Base-by-base conservation (phyloP, 2,329 filamentous ascomycete species). In the Paecilomyces dactylethromorphus region DNA sequence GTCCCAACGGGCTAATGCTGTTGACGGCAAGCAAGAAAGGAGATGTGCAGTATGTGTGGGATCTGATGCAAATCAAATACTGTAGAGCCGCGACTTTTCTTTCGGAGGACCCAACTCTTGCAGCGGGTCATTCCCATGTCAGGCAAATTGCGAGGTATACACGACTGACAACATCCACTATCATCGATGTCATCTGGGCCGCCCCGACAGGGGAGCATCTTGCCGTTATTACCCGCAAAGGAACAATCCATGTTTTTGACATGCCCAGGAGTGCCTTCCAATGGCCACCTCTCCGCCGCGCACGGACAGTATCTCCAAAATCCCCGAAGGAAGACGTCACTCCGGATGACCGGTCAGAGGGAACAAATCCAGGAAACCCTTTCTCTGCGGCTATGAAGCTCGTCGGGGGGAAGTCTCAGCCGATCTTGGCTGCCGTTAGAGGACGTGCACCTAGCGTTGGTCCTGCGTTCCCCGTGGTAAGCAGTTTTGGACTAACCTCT, bases 211-310 rank as follows among this genome's bases (percentile, higher is more conserved):
- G 90, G 22, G 90, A 96, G 69, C 87, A 90, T 59, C 78, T 95
- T 45, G 93, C 92, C 1, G 87, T 99, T 76, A 86, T 97, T 26
- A 97, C 94, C 0, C 91, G 96, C 68, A 90, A 92, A 65, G 92
- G 93, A n/a, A 99, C 94, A 8, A 87, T 97, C 11, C 94, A 99
- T 75, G 84, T 97, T 51, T 87, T 96, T 63, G 90, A 96, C 64
- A 84, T 97, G 74, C 91, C 92, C 8, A 82, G 85, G 53, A 89
- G 86, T 62, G 90, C 91, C 3, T 93, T 92, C 66, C 86, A 89
- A 64, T 96, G 92, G 92, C 92, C 92, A 49, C 90, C 92, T 24
- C 87, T 77, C 61, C 76, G 78, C 22, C 74, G 76, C 54, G 68
- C 86, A 50, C 78, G 78, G 53, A 76, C 78, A 33, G 65, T 70